Conservation (phyloP, 164 flowering plant species). For the Amborella trichopoda region DNA sequence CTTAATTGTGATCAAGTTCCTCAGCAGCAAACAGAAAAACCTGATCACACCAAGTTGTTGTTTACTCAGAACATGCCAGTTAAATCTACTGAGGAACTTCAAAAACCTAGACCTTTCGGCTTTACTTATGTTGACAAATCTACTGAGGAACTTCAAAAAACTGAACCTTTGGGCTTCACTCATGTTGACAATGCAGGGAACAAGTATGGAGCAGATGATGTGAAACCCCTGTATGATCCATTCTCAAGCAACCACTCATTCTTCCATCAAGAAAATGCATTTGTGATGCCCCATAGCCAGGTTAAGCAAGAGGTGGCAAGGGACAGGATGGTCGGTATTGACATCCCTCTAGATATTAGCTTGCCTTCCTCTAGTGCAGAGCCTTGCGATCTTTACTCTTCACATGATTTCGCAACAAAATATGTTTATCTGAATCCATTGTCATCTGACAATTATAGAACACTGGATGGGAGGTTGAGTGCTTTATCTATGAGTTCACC, state of each 20-base stretch:
- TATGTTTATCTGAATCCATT: conserved; percentile 13
- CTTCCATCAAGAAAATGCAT: conserved; percentile 18
- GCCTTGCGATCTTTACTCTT: conserved; percentile 19
- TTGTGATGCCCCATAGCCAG: conserved; percentile 14
- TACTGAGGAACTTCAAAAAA: too few species aligned
- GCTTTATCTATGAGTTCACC: conserved; percentile 21
- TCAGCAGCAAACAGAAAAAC: conserved; percentile 10
- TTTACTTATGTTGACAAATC: too few species aligned
- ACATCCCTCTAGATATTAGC: conserved; percentile 14
- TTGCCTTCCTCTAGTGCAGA: conserved; percentile 22
- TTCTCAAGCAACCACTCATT: too few species aligned
- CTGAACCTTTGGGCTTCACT: too few species aligned
- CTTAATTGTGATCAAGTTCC: conserved; percentile 17
- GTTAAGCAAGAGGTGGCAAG: conserved; percentile 15
- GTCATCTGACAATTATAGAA: conserved; percentile 25
- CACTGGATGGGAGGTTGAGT: conserved; percentile 40
- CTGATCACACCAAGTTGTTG: conserved; percentile 12
- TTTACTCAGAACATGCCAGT: conserved; percentile 14
- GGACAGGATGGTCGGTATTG: conserved; percentile 16
- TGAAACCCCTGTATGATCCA: too few species aligned
- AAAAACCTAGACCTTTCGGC: too few species aligned
- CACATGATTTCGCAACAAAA: conserved; percentile 20
- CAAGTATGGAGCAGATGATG: too few species aligned
- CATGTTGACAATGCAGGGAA: too few species aligned
- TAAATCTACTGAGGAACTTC: conserved; percentile 17